Evolutionary conservation across 2,329 filamentous ascomycete species (phyloP), one percentile per base, ranked within the genome.

Genomic region (Stenocarpella maydis): DNA sequence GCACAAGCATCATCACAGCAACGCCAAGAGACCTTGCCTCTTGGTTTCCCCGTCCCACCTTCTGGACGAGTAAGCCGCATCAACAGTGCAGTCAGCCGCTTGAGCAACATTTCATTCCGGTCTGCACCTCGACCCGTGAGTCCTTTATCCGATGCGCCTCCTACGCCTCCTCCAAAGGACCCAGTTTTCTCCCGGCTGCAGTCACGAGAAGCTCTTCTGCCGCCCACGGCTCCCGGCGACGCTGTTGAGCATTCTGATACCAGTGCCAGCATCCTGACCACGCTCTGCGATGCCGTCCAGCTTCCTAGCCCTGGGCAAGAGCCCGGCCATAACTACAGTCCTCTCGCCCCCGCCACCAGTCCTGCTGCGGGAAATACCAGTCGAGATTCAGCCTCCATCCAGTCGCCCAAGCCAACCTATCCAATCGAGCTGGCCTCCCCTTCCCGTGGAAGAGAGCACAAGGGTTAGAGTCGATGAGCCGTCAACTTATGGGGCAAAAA

Each of bases 271-370:
- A 67, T 67, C 21, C 15, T 67, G 41, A 67, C 65, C 8, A 45
- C 43, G 21, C 41, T 58, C 5, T 67, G 65, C 31, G 52, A 67
- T 14, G 65, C 65, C 9, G 65, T 50, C 7, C 43, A 34, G 28
- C 26, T 21, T 2, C 37, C 43, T 4, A 49, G 24, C 3, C 43
- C 43, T 3, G 26, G 8, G 1, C 2, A 14, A 6, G 39, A 61
- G 7, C 39, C 9, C 12, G 39, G 19, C 9, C 55, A 45, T 17
- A 24, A 45, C 19, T 45, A 60, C 39, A 45, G 54, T 26, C 55
- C 39, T 12, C 26, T 60, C 4, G 26, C 19, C 5, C 21, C 9
- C 5, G 55, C 12, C 26, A 45, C 39, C 55, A 60, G 54, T 12
- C 52, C 52, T 43, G n/a, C 7, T n/a, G 19, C 21, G 6, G 17